Base-by-base conservation (phyloP, 306 rosid species). In the Quercus gilva region DNA sequence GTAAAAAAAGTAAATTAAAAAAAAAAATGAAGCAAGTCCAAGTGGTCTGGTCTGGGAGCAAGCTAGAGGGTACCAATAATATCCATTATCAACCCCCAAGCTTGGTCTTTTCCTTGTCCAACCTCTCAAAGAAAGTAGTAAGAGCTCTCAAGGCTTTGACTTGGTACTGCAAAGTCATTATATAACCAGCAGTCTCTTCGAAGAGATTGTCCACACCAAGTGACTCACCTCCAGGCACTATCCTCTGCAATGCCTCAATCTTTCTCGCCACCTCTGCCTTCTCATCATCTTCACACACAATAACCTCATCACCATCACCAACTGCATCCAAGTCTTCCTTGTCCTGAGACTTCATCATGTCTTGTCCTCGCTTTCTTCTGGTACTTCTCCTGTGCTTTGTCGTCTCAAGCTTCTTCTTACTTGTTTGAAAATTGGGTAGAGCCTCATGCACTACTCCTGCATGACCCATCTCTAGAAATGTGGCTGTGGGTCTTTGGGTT, bases 131-230 rank as follows among this genome's bases (percentile, higher is more conserved):
- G 79, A 92, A 84, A 67, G 12, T 71, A 0, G 94, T 45, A 61
- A 92, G 91, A 14, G 96, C 81, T 67, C 84, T 92, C 85, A 95
- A 81, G 76, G 94, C 88, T 74, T 92, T 92, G 74, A 92, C 88
- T 77, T 89, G 97, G 58, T 67, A 85, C 85, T 90, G 98, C 85
- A 95, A 86, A 5, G 91, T 73, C 78, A 91, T 25, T 28, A 95
- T 95, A 76, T 95, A 95, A 1, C 84, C 92, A 25, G 99, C 99
- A 41, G 99, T 95, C 72, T 92, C 91, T 75, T 95, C 97, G 37
- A 95, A 95, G 0, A 95, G 96, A 71, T 89, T 83, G 84, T 92
- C 99, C 11, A 89, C 93, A 2, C 87, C 97, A 2, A 86, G 84
- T 5, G 90, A 83, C 49, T 88, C 98, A 0, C 97, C 96, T 5